A percentile compares a stretch with the other conserved stretches of the same genome.
Evolutionary conservation across 2,329 filamentous ascomycete genomes (phyloP).

Genomic region (Diaporthe batatas): DNA sequence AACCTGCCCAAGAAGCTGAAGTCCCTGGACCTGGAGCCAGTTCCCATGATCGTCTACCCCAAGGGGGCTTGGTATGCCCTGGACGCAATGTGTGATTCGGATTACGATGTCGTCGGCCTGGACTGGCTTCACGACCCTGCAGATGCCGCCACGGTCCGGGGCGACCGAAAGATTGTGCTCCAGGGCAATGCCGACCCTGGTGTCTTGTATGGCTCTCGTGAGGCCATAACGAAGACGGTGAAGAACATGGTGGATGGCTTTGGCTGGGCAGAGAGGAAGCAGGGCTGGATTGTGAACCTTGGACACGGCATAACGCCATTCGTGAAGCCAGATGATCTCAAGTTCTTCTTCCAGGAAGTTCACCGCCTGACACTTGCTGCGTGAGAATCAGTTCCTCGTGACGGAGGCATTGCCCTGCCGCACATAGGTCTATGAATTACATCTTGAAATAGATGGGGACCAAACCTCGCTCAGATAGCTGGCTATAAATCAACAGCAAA

Average conservation of each 20-base stretch:
- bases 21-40: slow-evolving; percentile 80
- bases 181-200: slow-evolving; percentile 98
- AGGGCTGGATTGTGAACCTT: slow-evolving; percentile 97
- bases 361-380: slow-evolving; percentile 73
- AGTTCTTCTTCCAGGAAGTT: slow-evolving; percentile 94
- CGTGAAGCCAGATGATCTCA: slow-evolving; percentile 92
- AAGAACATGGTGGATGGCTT: slow-evolving; percentile 91
- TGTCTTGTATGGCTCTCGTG: slow-evolving; percentile 86
- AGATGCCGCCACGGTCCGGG: slow-evolving; percentile 84
- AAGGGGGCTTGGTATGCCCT: slow-evolving; percentile 98
- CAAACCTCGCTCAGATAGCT: background rate
- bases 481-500: slow-evolving; percentile 15
- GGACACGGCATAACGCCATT: slow-evolving; percentile 96
- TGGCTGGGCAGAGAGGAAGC: slow-evolving; percentile 77
- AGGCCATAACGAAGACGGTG: slow-evolving; percentile 85
- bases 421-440: background rate
- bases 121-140: slow-evolving; percentile 95
- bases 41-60: slow-evolving; percentile 98
- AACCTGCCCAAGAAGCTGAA: slow-evolving; percentile 81
- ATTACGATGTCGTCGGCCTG: slow-evolving; percentile 93
- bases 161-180: slow-evolving; percentile 79
- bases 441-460: background rate
- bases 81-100: slow-evolving; percentile 86
- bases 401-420: background rate
- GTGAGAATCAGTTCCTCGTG: background rate